Evolutionary conservation across 139 green algal genomes (phyloP), one percentile per base, ranked within the genome.

Genomic region (Pseudopediastrum boryanum): DNA sequence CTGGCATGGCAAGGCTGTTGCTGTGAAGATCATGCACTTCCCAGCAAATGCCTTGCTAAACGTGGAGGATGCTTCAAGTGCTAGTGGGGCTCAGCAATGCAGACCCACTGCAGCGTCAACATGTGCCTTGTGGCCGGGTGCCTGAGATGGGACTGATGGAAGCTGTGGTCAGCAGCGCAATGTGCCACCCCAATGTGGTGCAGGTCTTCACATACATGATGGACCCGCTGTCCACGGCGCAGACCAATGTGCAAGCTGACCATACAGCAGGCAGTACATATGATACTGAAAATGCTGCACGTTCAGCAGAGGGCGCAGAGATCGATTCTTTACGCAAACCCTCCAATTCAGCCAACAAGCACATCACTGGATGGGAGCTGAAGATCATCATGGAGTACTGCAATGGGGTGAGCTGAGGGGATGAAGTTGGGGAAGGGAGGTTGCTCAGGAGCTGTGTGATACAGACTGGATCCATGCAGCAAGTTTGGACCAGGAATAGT

Each of bases 301-400:
- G 8, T 10, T 31, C 19, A 21, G 10, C 21, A 23, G 2, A 25
- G 2, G 44, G 3, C 41, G n/a, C n/a, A n/a, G n/a, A n/a, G n/a
- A n/a, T n/a, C n/a, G n/a, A n/a, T n/a, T n/a, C n/a, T n/a, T n/a
- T n/a, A n/a, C n/a, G n/a, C n/a, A n/a, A n/a, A n/a, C 29, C 61
- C 29, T 35, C 35, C 6, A 29, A 1, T 2, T 9, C 4, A 10
- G 21, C 36, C 31, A 66, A 51, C 27, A 10, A 6, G 16, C 12
- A 35, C 3, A 35, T 81, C 5, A 64, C 62, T 35, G 74, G 74
- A 4, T 81, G 74, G 74, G 75, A 88, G 75, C 73, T 86, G 43
- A 54, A 72, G 6, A 39, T 90, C 21, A 77, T 89, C 2, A 83
- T 88, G 76, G 85, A 90, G 75, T 89, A 78, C 68, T 90, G 85